A percentile compares a stretch with the other conserved stretches of the same genome.
Conservation (phyloP, 352 stramenopile genomes). For the Phytopythium helicoides region DNA sequence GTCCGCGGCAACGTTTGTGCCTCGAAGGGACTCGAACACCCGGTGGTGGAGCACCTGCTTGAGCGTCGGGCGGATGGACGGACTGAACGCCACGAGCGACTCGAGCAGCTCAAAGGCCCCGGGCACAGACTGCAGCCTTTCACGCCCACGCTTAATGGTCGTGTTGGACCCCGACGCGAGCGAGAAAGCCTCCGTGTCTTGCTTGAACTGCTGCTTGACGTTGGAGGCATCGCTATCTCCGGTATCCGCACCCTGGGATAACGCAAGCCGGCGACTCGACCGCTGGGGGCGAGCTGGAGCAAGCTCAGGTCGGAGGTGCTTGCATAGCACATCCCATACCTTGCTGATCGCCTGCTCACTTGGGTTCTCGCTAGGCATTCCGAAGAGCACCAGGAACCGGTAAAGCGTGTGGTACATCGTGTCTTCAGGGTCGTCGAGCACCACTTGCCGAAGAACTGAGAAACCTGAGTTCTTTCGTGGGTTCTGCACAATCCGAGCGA, state of each 20-base stretch:
- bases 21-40: conserved; percentile 50
- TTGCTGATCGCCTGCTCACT: conserved; percentile 35
- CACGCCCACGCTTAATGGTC: conserved; percentile 48
- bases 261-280: conserved; percentile 16
- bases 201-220: conserved; percentile 32
- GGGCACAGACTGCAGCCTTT: conserved; percentile 37
- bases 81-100: conserved; percentile 62
- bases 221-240: neutral
- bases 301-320: conserved; percentile 55
- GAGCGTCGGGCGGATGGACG: conserved; percentile 54
- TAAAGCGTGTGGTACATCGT: conserved; percentile 96
- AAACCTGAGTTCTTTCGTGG: conserved; percentile 57
- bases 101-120: conserved; percentile 51
- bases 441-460: conserved; percentile 59
- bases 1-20: conserved; percentile 20
- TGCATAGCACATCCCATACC: conserved; percentile 61
- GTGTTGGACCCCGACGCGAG: conserved; percentile 41
- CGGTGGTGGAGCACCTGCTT: conserved; percentile 60
- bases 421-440: conserved; percentile 66
- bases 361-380: conserved; percentile 69
- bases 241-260: conserved; percentile 9
- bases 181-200: conserved; percentile 47
- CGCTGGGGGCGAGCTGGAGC: conserved; percentile 8
- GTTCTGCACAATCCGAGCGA: conserved; percentile 27
- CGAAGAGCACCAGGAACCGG: conserved; percentile 95